These are phyloP conservation scores for Amanita molliuscula DNA, from an alignment of 768 basidiomycete genomes.

Conservation along the genomic window DNA sequence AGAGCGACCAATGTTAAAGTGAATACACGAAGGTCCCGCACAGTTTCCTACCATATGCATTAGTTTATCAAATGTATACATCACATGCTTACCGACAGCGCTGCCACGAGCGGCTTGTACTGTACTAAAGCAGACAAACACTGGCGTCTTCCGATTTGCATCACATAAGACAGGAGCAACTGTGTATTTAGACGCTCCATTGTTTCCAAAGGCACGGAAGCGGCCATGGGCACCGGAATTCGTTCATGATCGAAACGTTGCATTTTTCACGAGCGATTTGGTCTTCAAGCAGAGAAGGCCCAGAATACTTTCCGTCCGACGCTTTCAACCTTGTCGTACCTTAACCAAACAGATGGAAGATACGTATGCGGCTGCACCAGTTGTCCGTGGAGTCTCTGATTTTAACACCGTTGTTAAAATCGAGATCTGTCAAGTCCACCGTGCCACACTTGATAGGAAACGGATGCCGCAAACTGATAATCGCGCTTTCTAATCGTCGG, in stretches of 20 bases:
- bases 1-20: slow-evolving; percentile 39
- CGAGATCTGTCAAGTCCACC: too few species aligned
- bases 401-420: slow-evolving; percentile 49
- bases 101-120: slow-evolving; percentile 77
- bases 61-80: not conserved
- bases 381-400: slow-evolving; percentile 56
- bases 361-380: slow-evolving; percentile 28
- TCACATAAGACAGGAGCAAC: slow-evolving; percentile 65
- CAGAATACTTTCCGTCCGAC: slow-evolving; percentile 34
- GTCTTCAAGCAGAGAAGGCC: slow-evolving; percentile 73
- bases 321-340: slow-evolving; percentile 40
- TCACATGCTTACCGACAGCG: slow-evolving; percentile 42
- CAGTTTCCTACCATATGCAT: slow-evolving; percentile 39
- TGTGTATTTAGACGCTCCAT: slow-evolving; percentile 61
- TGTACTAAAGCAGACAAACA: slow-evolving; percentile 80
- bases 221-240: slow-evolving; percentile 83
- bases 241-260: slow-evolving; percentile 81
- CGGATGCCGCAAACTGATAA: slow-evolving; percentile 71
- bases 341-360: not conserved
- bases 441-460: slow-evolving; percentile 88
- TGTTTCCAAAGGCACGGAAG: slow-evolving; percentile 67
- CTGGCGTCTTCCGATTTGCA: slow-evolving; percentile 58
- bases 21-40: slow-evolving; percentile 80
- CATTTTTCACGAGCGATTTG: slow-evolving; percentile 64
- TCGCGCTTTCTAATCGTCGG: not conserved